Conservation (phyloP, 75 land plant species). For the Cryptomeria japonica region DNA sequence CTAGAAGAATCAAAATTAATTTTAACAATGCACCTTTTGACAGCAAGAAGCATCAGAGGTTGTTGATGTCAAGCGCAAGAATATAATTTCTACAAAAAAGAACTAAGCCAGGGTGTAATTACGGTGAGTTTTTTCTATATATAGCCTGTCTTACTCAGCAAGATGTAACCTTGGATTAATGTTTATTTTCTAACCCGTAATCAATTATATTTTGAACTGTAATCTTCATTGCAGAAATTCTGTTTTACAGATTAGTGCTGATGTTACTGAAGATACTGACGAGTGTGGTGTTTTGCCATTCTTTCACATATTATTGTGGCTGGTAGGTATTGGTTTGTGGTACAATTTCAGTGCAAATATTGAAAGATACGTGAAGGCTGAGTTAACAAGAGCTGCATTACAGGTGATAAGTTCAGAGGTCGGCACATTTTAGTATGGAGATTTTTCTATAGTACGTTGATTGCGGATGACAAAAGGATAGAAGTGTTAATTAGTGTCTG, state of each 20-base stretch:
- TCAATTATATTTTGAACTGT: neutral
- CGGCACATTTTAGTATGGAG: neutral
- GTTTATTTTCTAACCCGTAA: neutral
- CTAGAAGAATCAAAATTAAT: neutral
- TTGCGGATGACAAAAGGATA: neutral
- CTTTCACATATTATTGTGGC: slow-evolving; percentile 4
- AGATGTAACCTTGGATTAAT: neutral
- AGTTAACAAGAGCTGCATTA: neutral
- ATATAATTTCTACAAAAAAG: neutral
- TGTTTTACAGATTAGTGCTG: slow-evolving; percentile 3
- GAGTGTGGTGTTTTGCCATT: neutral
- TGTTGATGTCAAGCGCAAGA: neutral
- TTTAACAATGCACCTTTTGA: neutral
- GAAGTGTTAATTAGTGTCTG: neutral
- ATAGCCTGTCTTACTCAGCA: neutral
- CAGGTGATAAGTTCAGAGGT: neutral
- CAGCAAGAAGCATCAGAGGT: slow-evolving; percentile 6
- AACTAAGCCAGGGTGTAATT: slow-evolving; percentile 2
- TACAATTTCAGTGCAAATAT: slow-evolving; percentile 9
- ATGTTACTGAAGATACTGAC: slow-evolving; percentile 10
- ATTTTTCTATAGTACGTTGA: neutral
- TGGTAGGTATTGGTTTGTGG: slow-evolving; percentile 3
- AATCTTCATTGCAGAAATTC: neutral
- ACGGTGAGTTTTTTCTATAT: neutral
- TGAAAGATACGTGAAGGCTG: neutral